Evolutionary conservation across 2,329 filamentous ascomycete species (phyloP).

Genomic region (Elsinoe fawcettii): DNA sequence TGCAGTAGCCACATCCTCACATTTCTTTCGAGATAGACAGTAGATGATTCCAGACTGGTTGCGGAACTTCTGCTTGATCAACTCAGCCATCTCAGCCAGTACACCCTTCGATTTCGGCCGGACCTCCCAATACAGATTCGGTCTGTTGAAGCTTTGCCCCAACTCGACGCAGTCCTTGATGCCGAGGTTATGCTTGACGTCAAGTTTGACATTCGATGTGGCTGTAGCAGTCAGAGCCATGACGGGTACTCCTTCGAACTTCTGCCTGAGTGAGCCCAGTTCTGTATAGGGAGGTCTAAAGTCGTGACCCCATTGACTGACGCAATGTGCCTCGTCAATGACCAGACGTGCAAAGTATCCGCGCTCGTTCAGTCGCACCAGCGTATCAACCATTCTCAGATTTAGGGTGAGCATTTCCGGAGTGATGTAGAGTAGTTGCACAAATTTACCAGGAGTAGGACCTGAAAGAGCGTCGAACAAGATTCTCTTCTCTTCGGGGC

Average conservation of each 20-base stretch:
- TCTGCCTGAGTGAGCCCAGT: slow-evolving; percentile 63
- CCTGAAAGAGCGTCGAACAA: slow-evolving; percentile 60
- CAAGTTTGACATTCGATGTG: slow-evolving; percentile 83
- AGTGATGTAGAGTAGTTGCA: slow-evolving; percentile 89
- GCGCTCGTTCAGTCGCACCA: slow-evolving; percentile 61
- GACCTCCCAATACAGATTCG: slow-evolving; percentile 87
- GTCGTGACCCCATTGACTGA: slow-evolving; percentile 98
- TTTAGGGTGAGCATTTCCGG: slow-evolving; percentile 95
- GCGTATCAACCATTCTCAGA: slow-evolving; percentile 54
- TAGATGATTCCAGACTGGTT: slow-evolving; percentile 86
- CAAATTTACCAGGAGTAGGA: slow-evolving; percentile 60
- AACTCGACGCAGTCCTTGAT: slow-evolving; percentile 74
- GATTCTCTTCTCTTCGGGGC: slow-evolving; percentile 52
- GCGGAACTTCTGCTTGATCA: slow-evolving; percentile 64
- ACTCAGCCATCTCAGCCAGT: slow-evolving; percentile 48
- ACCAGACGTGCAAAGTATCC: slow-evolving; percentile 79
- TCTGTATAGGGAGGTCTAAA: slow-evolving; percentile 94
- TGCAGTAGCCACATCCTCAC: slow-evolving; percentile 69
- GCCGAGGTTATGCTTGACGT: slow-evolving; percentile 84
- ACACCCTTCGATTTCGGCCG: slow-evolving; percentile 55
- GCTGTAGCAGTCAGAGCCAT: slow-evolving; percentile 96
- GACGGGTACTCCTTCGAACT: slow-evolving; percentile 72
- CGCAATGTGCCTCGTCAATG: slow-evolving; percentile 98
- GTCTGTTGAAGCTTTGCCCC: slow-evolving; percentile 92
- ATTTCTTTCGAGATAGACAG: slow-evolving; percentile 74